Conservation (phyloP, 139 green algal genomes). For the Coelastrella sp. region DNA sequence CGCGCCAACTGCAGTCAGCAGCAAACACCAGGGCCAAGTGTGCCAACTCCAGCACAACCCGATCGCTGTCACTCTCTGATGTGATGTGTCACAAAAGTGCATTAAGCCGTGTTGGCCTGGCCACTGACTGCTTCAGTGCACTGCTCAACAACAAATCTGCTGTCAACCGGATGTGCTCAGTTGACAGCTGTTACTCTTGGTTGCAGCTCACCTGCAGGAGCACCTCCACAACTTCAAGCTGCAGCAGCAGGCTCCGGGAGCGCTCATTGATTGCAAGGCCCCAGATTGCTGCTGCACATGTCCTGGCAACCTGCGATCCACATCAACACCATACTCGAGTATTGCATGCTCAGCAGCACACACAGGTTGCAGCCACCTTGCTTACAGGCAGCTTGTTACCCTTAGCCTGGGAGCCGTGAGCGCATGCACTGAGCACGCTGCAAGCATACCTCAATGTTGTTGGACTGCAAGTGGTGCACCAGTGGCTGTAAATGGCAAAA, state of each 20-base stretch:
- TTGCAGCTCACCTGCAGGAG: background rate
- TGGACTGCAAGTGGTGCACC: conserved; percentile 50
- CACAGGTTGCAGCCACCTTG: too few species aligned
- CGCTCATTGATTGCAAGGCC: conserved; percentile 16
- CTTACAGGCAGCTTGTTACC: too few species aligned
- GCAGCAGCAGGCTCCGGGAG: conserved; percentile 44
- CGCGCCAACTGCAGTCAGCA: conserved; percentile 8
- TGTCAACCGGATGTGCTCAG: too few species aligned
- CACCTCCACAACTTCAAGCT: conserved; percentile 58
- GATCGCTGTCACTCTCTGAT: too few species aligned
- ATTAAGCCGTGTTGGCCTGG: too few species aligned
- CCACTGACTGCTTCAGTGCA: too few species aligned
- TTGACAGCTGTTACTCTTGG: background rate
- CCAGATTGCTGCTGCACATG: conserved; percentile 62
- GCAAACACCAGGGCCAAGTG: background rate
- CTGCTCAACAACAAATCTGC: too few species aligned
- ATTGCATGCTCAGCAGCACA: too few species aligned
- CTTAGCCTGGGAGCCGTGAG: too few species aligned
- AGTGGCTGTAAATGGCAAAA: conserved; percentile 57
- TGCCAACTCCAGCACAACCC: too few species aligned
- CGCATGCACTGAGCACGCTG: background rate
- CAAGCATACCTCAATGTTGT: conserved; percentile 56
- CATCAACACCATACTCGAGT: too few species aligned
- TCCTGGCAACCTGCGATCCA: conserved; percentile 51
- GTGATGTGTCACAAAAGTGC: too few species aligned